These are phyloP conservation scores for Mortierella hygrophila DNA, from an alignment of 192 early-diverging fungal species.

Conservation along the genomic window DNA sequence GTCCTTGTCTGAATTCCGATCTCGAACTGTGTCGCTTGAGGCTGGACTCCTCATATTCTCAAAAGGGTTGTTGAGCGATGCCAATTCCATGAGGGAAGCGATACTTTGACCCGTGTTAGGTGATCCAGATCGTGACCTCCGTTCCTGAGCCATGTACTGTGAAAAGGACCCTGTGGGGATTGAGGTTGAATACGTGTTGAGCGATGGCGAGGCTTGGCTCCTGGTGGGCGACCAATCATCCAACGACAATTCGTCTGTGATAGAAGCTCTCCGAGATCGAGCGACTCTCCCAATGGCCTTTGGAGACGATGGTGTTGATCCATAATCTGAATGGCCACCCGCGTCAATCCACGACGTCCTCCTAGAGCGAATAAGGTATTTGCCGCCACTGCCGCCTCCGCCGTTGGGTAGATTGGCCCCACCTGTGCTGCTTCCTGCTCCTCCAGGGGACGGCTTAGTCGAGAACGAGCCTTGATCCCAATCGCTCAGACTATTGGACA, in stretches of 20 bases:
- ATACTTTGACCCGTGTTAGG: constrained; percentile 47
- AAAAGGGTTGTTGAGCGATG: constrained; percentile 47
- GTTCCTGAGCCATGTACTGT: constrained; percentile 49
- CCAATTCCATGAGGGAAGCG: constrained; percentile 47
- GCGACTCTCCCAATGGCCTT: constrained; percentile 38
- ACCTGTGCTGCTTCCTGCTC: constrained; percentile 10
- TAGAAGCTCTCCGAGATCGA: constrained; percentile 44
- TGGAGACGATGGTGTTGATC: constrained; percentile 47
- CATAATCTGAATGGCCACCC: constrained; percentile 40
- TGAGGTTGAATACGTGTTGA: constrained; percentile 55
- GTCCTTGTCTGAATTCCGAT: constrained; percentile 46
- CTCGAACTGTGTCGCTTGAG: constrained; percentile 33
- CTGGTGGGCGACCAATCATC: constrained; percentile 48
- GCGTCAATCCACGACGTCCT: constrained; percentile 58
- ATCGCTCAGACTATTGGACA: constrained; percentile 51
- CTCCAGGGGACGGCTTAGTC: constrained; percentile 16
- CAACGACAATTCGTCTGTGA: constrained; percentile 46
- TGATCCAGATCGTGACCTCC: constrained; percentile 37
- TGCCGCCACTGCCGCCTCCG: constrained; percentile 49
- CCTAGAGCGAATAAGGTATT: constrained; percentile 49
- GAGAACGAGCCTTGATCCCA: constrained; percentile 48
- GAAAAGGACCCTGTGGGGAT: constrained; percentile 54
- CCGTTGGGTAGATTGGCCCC: constrained; percentile 1
- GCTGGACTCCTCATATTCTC: constrained; percentile 48
- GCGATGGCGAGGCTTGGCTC: constrained; percentile 38